phyloP scores from a whole-genome alignment of 1,139 yeast genomes.

The Magnusiomyces fungicola region DNA sequence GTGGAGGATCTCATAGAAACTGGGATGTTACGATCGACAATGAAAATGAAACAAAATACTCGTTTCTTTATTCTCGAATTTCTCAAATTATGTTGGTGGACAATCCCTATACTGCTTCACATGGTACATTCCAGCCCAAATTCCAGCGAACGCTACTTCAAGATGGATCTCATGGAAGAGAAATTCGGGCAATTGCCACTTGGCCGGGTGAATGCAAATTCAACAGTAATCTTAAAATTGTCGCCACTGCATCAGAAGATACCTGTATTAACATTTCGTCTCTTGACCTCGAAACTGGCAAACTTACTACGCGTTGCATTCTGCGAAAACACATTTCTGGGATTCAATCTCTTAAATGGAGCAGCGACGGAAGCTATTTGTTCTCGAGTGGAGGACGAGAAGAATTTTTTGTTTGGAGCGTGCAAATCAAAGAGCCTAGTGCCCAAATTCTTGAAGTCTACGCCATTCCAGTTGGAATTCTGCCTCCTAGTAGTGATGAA shows the following conservation, averaged over 20 bases:
- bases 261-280: slow-evolving; percentile 60
- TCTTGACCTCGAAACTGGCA: slow-evolving; percentile 37
- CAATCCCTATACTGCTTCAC: neutral
- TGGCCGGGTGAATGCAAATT: slow-evolving; percentile 21
- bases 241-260: slow-evolving; percentile 82
- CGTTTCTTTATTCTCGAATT: slow-evolving; percentile 51
- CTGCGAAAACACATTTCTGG: slow-evolving; percentile 84
- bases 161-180: slow-evolving; percentile 85
- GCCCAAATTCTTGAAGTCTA: slow-evolving; percentile 17
- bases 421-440: slow-evolving; percentile 23
- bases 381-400: slow-evolving; percentile 82
- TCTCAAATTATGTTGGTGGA: slow-evolving; percentile 21
- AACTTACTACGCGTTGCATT: slow-evolving; percentile 46
- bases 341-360: slow-evolving; percentile 63
- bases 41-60: slow-evolving; percentile 24
- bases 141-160: slow-evolving; percentile 30
- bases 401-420: slow-evolving; percentile 75
- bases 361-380: slow-evolving; percentile 43
- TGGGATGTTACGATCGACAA: slow-evolving; percentile 40
- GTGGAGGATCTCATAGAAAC: slow-evolving; percentile 88
- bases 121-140: slow-evolving; percentile 7
- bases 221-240: slow-evolving; percentile 25
- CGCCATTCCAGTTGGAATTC: slow-evolving; percentile 23
- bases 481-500: slow-evolving; percentile 39
- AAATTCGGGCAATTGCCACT: slow-evolving; percentile 38